Evolutionary conservation across 2,329 filamentous ascomycete species (phyloP).

Genomic region (Apiospora kogelbergensis): DNA sequence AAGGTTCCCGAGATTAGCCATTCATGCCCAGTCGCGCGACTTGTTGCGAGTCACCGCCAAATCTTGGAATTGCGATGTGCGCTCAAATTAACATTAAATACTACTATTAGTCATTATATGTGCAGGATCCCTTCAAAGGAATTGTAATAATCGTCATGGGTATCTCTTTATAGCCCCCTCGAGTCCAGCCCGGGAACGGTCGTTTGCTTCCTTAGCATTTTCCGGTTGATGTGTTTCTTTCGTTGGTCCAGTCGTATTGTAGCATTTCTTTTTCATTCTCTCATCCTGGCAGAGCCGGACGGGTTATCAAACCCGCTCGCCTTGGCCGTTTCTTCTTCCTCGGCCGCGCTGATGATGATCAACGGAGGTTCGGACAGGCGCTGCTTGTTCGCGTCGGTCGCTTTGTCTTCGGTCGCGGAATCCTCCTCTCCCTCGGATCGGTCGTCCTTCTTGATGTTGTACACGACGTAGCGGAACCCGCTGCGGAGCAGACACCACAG

Average conservation of each 20-base stretch:
- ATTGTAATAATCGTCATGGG: not conserved
- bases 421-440: not conserved
- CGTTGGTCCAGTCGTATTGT: not conserved
- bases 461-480: conserved; percentile 5
- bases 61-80: not conserved
- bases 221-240: not conserved
- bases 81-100: not conserved
- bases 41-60: not conserved
- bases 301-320: not conserved
- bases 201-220: not conserved
- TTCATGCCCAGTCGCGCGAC: not conserved
- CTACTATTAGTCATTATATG: not conserved
- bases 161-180: not conserved
- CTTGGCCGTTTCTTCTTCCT: not conserved
- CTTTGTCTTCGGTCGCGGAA: not conserved
- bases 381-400: not conserved
- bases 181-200: not conserved
- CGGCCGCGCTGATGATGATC: not conserved
- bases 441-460: conserved; percentile 10
- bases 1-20: not conserved
- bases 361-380: not conserved
- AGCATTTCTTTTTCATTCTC: not conserved
- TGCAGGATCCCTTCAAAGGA: not conserved
- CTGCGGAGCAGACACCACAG: conserved; percentile 1
- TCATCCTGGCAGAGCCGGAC: not conserved